Conservation (phyloP, 2,329 filamentous ascomycete genomes). For the Colletotrichum simmondsii region DNA sequence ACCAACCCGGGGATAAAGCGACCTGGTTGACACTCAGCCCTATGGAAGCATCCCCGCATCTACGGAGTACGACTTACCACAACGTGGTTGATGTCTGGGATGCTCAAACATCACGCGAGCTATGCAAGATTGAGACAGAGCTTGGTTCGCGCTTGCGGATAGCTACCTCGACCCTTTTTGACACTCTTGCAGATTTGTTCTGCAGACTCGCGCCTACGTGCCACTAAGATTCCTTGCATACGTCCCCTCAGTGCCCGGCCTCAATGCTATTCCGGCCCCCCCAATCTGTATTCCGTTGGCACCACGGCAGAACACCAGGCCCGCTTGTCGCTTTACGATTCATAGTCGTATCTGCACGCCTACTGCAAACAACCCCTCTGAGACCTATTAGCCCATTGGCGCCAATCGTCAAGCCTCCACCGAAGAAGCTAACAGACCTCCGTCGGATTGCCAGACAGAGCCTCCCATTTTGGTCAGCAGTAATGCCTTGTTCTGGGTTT, state of each 20-base stretch:
- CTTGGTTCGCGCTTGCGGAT: not conserved
- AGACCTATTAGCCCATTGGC: not conserved
- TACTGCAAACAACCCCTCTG: not conserved
- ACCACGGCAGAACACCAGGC: not conserved
- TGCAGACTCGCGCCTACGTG: not conserved
- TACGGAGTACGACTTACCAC: not conserved
- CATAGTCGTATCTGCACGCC: not conserved
- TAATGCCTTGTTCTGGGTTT: not conserved
- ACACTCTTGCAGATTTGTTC: not conserved
- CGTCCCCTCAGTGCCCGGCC: not conserved
- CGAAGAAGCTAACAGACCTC: not conserved
- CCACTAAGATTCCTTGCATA: not conserved
- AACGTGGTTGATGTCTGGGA: not conserved
- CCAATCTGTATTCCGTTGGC: not conserved
- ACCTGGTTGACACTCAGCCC: conserved; percentile 14
- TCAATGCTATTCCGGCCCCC: not conserved
- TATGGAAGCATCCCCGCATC: conserved; percentile 11
- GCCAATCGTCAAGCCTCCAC: not conserved
- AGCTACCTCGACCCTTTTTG: not conserved
- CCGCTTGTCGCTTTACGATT: not conserved
- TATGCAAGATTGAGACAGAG: not conserved
- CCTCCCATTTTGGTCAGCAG: conserved; percentile 9
- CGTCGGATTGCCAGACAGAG: not conserved
- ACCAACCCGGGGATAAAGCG: not conserved
- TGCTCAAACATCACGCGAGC: not conserved